Evolutionary conservation across 148 eudicot genomes (phyloP), one percentile per base, ranked within the genome.

Genomic region (Salicornia ramosissima): DNA sequence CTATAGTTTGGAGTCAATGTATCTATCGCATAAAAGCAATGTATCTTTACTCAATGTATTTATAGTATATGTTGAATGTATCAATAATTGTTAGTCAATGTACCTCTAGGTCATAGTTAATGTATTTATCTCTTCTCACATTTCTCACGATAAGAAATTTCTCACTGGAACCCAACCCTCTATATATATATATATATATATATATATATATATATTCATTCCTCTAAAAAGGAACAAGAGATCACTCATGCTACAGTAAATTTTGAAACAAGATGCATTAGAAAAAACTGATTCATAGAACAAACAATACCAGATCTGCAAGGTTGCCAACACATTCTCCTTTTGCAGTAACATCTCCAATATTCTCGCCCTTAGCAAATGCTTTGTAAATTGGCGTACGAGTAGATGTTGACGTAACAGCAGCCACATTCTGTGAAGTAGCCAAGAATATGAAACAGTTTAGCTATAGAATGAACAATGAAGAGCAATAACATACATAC

Each of bases 271-370:
- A 43, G 36, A 67, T 28, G 13, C 19, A 64, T 64, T 33, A 16
- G 50, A 33, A 75, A 30, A 54, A n/a, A n/a, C n/a, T 10, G 34
- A 60, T 56, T 25, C 46, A 56, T 47, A 69, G 67, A 56, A 26
- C 63, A 69, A 72, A 69, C 64, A 80, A 74, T 89, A 94, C 99
- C 91, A 94, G 86, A 78, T 94, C 99, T 36, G 99, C 99, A 75
- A 94, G 69, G 77, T 90, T 91, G 69, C 96, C 90, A 58, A 94
- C 96, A 82, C 99, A 94, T 85, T 94, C 99, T 29, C 99, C 99
- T 81, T 94, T 94, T 5, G 99, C 99, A 40, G 99, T 94, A 42
- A 94, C 99, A 87, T 94, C 99, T 60, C 98, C 99, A 49, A 94
- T 87, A 78, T 94, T 94, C 82, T 90, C 97, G 69, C 99, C 98